Base-by-base conservation (phyloP, 805 yeast species). In the Spencermartinsiella europaea region DNA sequence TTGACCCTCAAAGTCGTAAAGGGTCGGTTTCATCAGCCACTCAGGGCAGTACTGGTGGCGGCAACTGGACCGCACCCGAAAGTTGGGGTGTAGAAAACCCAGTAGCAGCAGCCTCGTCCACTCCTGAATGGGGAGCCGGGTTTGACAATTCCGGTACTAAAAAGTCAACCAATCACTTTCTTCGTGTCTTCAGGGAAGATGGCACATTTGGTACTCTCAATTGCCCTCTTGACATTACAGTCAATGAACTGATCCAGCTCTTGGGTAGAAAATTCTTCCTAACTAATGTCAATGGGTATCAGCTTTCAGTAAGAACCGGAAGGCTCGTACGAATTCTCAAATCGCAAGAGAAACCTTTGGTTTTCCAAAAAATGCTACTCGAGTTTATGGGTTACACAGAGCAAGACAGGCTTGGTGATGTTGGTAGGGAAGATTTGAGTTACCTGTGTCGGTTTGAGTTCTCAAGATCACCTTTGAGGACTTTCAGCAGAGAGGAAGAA, bases 171-270 rank as follows among this genome's bases (percentile, higher is more conserved):
- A 52, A 45, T 37, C 49, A 50, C 42, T 58, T 58, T 50, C 70
- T 91, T 19, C 79, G 95, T 50, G 81, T 91, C 1, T 89, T 85
- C 68, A 80, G 84, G 48, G 85, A 80, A 44, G 95, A 86, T 48
- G 90, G 88, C 56, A 84, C 89, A 8, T 86, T 88, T 53, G 84
- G 93, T 14, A 86, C 96, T 1, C 68, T 91, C 17, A 79, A 89
- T 14, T 83, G 95, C 59, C 79, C 91, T 0, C 73, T 85, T 28
- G 85, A 83, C 48, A 84, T 89, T 1, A 79, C 91, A 0, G 85
- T 88, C 0, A 74, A 79, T 5, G 95, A 88, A 40, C 68, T 93
- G 44, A 69, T 91, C 34, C 79, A 77, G 27, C 74, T 77, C 40
- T 76, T 88, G 20, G 85, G 85, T 52, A 79, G 85, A 49, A 90